phyloP scores from a whole-genome alignment of 345 rosid species.

The Syzygium grande region DNA sequence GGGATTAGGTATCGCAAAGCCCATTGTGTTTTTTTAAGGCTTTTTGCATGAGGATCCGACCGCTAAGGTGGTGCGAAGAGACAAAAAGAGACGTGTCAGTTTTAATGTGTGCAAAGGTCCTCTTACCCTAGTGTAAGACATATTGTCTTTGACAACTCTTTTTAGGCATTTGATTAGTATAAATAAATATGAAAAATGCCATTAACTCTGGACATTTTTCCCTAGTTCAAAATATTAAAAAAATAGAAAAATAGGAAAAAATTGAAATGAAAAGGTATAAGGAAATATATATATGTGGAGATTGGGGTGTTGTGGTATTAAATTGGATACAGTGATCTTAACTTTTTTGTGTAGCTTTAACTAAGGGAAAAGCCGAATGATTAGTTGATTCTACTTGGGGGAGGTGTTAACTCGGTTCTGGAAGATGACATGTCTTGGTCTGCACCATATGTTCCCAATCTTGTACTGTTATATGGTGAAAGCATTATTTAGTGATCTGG shows the following conservation, averaged over 20 bases:
- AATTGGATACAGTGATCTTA: neutral
- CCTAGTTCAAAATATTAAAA: neutral
- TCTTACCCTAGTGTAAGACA: neutral
- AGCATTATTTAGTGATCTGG: neutral
- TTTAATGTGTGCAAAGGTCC: neutral
- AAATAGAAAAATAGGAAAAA: neutral
- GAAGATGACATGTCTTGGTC: neutral
- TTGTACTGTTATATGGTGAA: neutral
- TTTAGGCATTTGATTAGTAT: neutral
- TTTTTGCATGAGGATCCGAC: neutral
- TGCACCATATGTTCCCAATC: neutral
- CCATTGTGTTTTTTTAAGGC: neutral
- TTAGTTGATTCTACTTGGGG: neutral
- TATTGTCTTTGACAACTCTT: neutral
- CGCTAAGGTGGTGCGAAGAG: neutral
- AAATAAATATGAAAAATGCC: neutral
- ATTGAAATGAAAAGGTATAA: neutral
- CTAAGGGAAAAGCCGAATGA: neutral
- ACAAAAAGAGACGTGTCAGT: neutral
- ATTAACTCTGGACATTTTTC: neutral
- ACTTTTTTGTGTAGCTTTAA: neutral
- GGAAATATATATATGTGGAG: neutral
- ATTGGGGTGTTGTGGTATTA: neutral
- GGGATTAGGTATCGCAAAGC: neutral
- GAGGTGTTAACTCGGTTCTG: neutral